phyloP scores from a whole-genome alignment of 2,329 filamentous ascomycete genomes.

The Sarocladium kiliense region DNA sequence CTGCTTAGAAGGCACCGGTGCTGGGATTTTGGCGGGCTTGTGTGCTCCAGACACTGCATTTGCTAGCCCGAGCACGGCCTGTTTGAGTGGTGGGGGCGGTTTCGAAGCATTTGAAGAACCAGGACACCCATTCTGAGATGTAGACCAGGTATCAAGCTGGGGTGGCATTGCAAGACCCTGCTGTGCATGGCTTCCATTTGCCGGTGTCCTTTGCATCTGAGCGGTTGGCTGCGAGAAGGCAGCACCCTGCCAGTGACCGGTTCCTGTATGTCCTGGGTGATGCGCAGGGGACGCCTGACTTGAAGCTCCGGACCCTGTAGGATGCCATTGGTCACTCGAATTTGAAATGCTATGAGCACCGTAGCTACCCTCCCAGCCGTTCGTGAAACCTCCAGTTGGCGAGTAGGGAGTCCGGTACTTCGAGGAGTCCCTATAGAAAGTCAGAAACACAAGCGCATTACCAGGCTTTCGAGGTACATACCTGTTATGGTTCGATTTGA shows the following conservation, averaged over 20 bases:
- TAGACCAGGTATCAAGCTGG: background rate
- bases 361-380: slow-evolving; percentile 52
- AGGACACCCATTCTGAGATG: background rate
- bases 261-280: too few relatives aligned
- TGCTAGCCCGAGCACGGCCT: background rate
- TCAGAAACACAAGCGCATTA: too few relatives aligned
- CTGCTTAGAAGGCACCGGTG: slow-evolving; percentile 32
- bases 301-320: too few relatives aligned
- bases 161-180: background rate
- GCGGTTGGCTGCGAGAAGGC: too few relatives aligned
- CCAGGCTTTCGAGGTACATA: slow-evolving; percentile 23
- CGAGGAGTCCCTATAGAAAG: slow-evolving; percentile 38
- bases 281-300: too few relatives aligned
- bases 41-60: slow-evolving; percentile 13
- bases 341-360: slow-evolving; percentile 38
- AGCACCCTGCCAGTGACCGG: too few relatives aligned
- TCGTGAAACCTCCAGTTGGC: slow-evolving; percentile 52
- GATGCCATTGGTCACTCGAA: slow-evolving; percentile 13
- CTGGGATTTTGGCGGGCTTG: slow-evolving; percentile 23
- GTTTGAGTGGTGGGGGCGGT: background rate
- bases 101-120: background rate
- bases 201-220: too few relatives aligned
- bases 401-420: slow-evolving; percentile 58
- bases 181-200: background rate
- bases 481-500: slow-evolving; percentile 56